Conservation (phyloP, 2,329 filamentous ascomycete genomes). For the Pseudopyrenochaeta lycopersici region DNA sequence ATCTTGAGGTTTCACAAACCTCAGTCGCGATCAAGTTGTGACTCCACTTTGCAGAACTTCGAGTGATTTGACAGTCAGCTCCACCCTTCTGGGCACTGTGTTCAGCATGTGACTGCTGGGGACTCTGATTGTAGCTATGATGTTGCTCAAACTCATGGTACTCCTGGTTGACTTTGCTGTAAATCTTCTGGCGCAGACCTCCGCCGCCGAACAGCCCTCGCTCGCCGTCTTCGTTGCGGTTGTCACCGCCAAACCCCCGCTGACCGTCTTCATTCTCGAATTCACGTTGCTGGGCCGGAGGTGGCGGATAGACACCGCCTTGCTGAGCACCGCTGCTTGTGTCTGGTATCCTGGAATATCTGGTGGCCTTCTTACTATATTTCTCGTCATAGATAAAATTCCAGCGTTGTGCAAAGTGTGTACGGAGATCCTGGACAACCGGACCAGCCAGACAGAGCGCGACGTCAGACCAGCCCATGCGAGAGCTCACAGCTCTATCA, state of each 20-base stretch:
- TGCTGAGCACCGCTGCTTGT: conserved; percentile 44
- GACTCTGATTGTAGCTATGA: conserved; percentile 10
- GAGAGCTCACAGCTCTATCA: conserved; percentile 77
- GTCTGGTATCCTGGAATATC: conserved; percentile 54
- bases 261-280: conserved; percentile 47
- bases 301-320: conserved; percentile 54
- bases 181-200: conserved; percentile 39
- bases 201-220: conserved; percentile 42
- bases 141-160: conserved; percentile 17
- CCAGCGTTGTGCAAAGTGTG: conserved; percentile 87
- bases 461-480: conserved; percentile 95
- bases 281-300: conserved; percentile 43
- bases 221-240: conserved; percentile 33
- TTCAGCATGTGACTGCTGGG: conserved; percentile 40
- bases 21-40: conserved; percentile 65
- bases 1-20: conserved; percentile 37
- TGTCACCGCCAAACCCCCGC: conserved; percentile 45
- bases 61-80: conserved; percentile 48
- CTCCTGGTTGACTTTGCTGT: conserved; percentile 32
- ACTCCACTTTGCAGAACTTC: conserved; percentile 64
- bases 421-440: conserved; percentile 76
- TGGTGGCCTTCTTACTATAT: conserved; percentile 68
- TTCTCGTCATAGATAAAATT: conserved; percentile 90
- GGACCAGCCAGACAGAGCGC: conserved; percentile 78
- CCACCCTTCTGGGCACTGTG: conserved; percentile 41